phyloP scores from a whole-genome alignment of 169 alveolate genomes.

The Sarcocystis neurona region DNA sequence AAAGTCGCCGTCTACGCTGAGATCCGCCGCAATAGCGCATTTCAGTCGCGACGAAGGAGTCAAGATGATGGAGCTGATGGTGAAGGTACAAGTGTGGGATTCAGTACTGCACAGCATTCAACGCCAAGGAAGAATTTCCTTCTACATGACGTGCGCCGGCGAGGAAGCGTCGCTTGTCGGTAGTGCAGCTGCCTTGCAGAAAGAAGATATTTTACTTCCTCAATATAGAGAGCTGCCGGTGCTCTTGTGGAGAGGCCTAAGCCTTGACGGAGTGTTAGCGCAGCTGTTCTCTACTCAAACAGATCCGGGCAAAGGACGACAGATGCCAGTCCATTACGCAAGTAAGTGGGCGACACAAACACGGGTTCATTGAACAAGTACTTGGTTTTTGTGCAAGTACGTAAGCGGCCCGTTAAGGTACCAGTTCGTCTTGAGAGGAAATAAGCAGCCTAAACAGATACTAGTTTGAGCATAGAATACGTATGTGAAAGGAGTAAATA shows the following conservation, averaged over 20 bases:
- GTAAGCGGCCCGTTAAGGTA: too few relatives aligned
- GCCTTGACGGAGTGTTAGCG: conserved; percentile 77
- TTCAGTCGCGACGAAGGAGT: conserved; percentile 64
- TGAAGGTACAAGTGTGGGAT: conserved; percentile 79
- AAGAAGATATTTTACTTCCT: conserved; percentile 87
- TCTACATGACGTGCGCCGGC: conserved; percentile 94
- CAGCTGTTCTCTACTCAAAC: conserved; percentile 76
- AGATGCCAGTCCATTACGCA: conserved; percentile 95
- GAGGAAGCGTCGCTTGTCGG: conserved; percentile 95
- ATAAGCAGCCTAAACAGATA: too few relatives aligned
- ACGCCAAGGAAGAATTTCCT: conserved; percentile 90
- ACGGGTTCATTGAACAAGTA: too few relatives aligned
- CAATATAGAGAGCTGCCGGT: conserved; percentile 93
- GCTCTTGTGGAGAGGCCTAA: conserved; percentile 88
- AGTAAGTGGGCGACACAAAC: too few relatives aligned
- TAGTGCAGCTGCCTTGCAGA: conserved; percentile 81
- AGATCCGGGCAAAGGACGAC: conserved; percentile 95
- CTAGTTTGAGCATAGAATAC: too few relatives aligned
- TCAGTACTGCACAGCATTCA: conserved; percentile 82
- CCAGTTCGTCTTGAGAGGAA: too few relatives aligned
- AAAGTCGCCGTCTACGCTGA: too few relatives aligned
- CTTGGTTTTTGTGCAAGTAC: too few relatives aligned
- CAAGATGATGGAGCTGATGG: conserved; percentile 60
- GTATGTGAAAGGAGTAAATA: too few relatives aligned
- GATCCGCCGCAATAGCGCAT: too few relatives aligned